A percentile compares a stretch with the other conserved stretches of the same genome.
Evolutionary conservation across 805 yeast genomes (phyloP).

Genomic region (Wickerhamiella siamensis): DNA sequence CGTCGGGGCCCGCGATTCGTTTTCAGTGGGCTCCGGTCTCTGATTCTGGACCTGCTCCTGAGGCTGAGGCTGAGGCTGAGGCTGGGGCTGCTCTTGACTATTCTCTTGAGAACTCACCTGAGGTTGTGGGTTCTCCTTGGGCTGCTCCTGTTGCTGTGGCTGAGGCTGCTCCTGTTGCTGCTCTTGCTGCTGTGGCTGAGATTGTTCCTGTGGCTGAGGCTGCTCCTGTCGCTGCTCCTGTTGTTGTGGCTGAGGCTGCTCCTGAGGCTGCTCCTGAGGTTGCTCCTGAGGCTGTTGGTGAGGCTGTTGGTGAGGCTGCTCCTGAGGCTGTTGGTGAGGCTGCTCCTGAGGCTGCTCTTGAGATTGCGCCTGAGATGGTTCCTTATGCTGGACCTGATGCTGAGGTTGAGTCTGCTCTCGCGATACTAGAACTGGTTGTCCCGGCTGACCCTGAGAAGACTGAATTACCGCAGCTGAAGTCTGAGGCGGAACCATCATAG

Average conservation of each 20-base stretch:
- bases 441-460: neutral
- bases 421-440: neutral
- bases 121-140: slow-evolving; percentile 18
- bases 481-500: neutral
- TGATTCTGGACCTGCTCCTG: slow-evolving; percentile 1
- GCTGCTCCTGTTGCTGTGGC: too few species aligned
- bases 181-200: too few species aligned
- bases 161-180: too few species aligned
- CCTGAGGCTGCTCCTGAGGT: too few species aligned
- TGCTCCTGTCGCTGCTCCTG: too few species aligned
- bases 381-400: slow-evolving; percentile 10
- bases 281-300: too few species aligned
- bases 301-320: slow-evolving; percentile 13
- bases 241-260: too few species aligned
- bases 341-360: slow-evolving; percentile 17
- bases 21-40: too few species aligned
- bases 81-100: slow-evolving; percentile 17
- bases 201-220: too few species aligned
- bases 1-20: too few species aligned
- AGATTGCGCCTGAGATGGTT: slow-evolving; percentile 15
- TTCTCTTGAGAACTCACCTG: slow-evolving; percentile 21
- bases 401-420: slow-evolving; percentile 4
- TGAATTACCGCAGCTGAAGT: neutral
- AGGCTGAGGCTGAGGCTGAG: slow-evolving; percentile 10
- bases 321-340: slow-evolving; percentile 21